A percentile compares a stretch with the other conserved stretches of the same genome.
These are phyloP conservation scores for Hansenula anomala DNA, from an alignment of 1,139 yeast species.

Conservation along the genomic window DNA sequence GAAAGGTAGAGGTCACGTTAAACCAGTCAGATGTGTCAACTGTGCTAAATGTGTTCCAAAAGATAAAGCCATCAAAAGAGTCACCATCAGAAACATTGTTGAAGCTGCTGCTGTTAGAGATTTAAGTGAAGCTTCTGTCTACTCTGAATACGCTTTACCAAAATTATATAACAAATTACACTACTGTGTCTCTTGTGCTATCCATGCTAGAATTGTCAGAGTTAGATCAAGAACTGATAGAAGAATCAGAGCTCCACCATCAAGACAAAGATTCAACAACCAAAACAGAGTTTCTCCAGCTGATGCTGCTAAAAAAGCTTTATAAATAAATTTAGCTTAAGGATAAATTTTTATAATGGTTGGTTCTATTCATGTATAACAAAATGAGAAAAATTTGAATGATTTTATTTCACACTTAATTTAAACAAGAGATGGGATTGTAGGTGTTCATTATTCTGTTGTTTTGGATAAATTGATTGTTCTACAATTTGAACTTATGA, in stretches of 20 bases:
- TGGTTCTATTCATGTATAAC: background rate
- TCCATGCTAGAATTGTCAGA: slow-evolving; percentile 99
- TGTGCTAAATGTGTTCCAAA: slow-evolving; percentile 99
- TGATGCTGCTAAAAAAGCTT: slow-evolving; percentile 96
- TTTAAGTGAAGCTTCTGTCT: slow-evolving; percentile 98
- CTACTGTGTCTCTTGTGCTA: slow-evolving; percentile 99
- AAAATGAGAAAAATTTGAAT: no score
- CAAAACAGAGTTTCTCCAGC: slow-evolving; percentile 96
- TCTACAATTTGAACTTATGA: no score
- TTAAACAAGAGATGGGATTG: no score
- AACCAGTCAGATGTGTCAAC: slow-evolving; percentile 99
- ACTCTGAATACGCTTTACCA: slow-evolving; percentile 99
- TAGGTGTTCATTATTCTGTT: no score
- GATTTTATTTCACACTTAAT: no score
- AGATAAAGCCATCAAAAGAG: slow-evolving; percentile 99
- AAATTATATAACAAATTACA: slow-evolving; percentile 99
- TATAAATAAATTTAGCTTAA: slow-evolving; percentile 22
- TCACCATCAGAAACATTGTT: slow-evolving; percentile 99
- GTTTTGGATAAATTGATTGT: no score
- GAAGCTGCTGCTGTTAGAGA: slow-evolving; percentile 99
- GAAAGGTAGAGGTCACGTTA: slow-evolving; percentile 99
- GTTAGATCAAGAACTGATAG: slow-evolving; percentile 99
- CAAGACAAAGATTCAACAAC: slow-evolving; percentile 96
- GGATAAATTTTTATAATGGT: background rate
- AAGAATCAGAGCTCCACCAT: slow-evolving; percentile 98